Conservation (phyloP, 345 rosid species). For the Turnera subulata region DNA sequence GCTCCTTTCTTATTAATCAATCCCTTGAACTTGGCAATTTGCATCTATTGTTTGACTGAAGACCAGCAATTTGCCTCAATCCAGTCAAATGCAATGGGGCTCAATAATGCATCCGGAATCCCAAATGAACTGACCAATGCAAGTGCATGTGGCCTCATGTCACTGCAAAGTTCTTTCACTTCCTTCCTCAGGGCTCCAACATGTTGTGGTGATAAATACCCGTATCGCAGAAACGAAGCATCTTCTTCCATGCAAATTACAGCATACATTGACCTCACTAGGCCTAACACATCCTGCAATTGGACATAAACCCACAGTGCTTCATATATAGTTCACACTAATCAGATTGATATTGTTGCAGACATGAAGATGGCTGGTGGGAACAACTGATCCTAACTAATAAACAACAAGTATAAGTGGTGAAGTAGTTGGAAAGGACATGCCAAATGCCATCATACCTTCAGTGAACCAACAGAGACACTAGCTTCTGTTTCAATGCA, state of each 20-base stretch:
- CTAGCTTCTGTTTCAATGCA: conserved; percentile 55
- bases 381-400: too few relatives aligned
- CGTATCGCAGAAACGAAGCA: conserved; percentile 63
- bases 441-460: conserved; percentile 35
- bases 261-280: conserved; percentile 68
- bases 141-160: conserved; percentile 76
- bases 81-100: conserved; percentile 89
- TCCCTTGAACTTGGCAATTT: too few relatives aligned
- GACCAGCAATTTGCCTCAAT: conserved; percentile 81
- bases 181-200: conserved; percentile 64
- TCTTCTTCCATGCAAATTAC: conserved; percentile 73
- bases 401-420: background rate
- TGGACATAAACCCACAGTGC: conserved; percentile 1
- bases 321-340: background rate
- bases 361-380: background rate
- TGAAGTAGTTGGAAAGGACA: background rate
- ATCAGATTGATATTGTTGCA: background rate
- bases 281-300: conserved; percentile 50
- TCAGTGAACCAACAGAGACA: conserved; percentile 47
- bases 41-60: conserved; percentile 33
- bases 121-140: conserved; percentile 73
- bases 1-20: background rate
- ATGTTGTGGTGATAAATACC: conserved; percentile 54
- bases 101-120: conserved; percentile 68
- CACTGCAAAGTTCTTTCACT: conserved; percentile 59